phyloP scores from a whole-genome alignment of 1,284 basidiomycete species.

The Trametes pubescens region DNA sequence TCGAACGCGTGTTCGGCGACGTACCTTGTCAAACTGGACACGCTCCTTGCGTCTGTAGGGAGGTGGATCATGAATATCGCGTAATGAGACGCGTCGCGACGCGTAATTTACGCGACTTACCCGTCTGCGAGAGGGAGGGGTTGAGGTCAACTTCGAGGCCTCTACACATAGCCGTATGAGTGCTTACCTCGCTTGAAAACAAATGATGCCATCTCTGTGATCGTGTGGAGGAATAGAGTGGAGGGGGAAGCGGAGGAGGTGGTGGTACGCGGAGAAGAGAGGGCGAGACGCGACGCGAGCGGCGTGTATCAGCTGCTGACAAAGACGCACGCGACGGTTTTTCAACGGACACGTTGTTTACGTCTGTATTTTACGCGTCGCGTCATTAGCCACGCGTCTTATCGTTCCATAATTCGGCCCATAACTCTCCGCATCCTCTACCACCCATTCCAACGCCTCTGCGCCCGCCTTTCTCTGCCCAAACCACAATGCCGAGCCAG shows the following conservation, averaged over 20 bases:
- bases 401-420: constrained; percentile 6
- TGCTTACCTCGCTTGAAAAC: constrained; percentile 80
- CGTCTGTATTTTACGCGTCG: constrained; percentile 33
- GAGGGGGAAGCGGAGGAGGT: constrained; percentile 34
- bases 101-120: constrained; percentile 53
- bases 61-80: constrained; percentile 30
- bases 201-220: constrained; percentile 64
- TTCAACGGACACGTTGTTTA: constrained; percentile 37
- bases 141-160: constrained; percentile 18
- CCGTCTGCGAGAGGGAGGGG: constrained; percentile 56
- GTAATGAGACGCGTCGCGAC: constrained; percentile 32
- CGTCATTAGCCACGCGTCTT: constrained; percentile 30
- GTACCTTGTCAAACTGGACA: constrained; percentile 88
- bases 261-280: constrained; percentile 44
- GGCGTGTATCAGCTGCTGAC: constrained; percentile 40
- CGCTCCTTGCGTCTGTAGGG: constrained; percentile 78
- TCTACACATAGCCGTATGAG: constrained; percentile 5
- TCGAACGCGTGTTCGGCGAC: constrained; percentile 34
- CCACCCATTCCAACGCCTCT: not conserved
- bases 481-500: constrained; percentile 31
- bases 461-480: not conserved
- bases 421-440: constrained; percentile 1
- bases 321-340: constrained; percentile 34
- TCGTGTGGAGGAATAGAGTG: constrained; percentile 17
- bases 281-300: constrained; percentile 39